Evolutionary conservation across 805 yeast genomes (phyloP).

Genomic region (Wickerhamomyces queroliae): DNA sequence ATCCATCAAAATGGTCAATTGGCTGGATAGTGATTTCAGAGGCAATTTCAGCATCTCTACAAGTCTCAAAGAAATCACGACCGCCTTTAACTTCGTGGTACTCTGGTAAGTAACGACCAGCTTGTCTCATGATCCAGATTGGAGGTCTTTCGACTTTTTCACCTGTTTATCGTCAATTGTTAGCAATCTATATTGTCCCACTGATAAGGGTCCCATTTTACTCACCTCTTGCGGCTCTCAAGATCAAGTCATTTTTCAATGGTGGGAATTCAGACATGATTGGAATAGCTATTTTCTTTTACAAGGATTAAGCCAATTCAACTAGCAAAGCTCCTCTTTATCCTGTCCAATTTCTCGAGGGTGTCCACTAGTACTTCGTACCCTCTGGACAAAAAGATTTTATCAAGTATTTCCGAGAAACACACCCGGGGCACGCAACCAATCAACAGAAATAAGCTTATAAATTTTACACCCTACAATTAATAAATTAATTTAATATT

Average conservation of each 20-base stretch:
- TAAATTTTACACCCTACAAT: too few relatives aligned
- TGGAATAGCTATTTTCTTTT: too few relatives aligned
- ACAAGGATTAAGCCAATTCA: too few relatives aligned
- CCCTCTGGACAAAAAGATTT: too few relatives aligned
- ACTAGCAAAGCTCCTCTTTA: too few relatives aligned
- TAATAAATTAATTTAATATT: too few relatives aligned
- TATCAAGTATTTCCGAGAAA: too few relatives aligned
- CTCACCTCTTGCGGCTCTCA: conserved; percentile 77
- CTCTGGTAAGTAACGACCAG: conserved; percentile 90
- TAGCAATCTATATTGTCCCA: neutral
- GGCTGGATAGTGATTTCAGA: conserved; percentile 95
- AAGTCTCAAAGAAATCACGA: conserved; percentile 90
- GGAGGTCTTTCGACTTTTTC: conserved; percentile 96
- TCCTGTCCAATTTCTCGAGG: too few relatives aligned
- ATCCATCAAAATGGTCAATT: conserved; percentile 79
- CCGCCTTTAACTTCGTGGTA: conserved; percentile 84
- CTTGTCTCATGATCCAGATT: conserved; percentile 97
- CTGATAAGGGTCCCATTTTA: too few relatives aligned
- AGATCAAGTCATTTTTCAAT: conserved; percentile 81
- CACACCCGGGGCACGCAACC: too few relatives aligned
- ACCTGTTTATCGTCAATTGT: conserved; percentile 23
- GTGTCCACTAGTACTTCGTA: too few relatives aligned
- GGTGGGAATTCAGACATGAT: conserved; percentile 49
- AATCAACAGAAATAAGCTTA: too few relatives aligned
- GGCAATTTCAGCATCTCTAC: conserved; percentile 91